These are phyloP conservation scores for Raddia distichophylla DNA, from an alignment of 176 grass and related monocot species.

Conservation along the genomic window DNA sequence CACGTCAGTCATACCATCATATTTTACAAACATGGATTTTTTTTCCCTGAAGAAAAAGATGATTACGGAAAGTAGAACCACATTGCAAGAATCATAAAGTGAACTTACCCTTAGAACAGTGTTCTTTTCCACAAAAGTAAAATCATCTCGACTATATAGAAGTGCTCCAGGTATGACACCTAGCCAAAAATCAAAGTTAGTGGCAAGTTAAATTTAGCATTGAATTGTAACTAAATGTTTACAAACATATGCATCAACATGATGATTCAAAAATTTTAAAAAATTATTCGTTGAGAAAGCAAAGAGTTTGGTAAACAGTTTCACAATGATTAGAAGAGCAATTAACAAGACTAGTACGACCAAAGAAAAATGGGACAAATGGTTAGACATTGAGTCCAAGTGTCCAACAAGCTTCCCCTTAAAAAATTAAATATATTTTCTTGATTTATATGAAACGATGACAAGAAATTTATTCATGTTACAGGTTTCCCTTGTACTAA, in stretches of 20 bases:
- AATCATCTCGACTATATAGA: conserved; percentile 88
- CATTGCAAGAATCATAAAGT: neutral
- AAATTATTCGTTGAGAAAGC: neutral
- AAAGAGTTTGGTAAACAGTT: neutral
- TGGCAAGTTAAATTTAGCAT: neutral
- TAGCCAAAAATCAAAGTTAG: conserved; percentile 30
- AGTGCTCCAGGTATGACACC: conserved; percentile 99
- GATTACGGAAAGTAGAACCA: neutral
- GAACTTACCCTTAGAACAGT: conserved; percentile 66
- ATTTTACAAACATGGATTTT: neutral
- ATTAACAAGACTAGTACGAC: neutral
- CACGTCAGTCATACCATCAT: neutral
- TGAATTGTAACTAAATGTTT: neutral
- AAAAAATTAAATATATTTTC: neutral
- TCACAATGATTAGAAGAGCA: neutral
- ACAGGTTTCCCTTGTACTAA: neutral
- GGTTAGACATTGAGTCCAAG: neutral
- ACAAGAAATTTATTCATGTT: neutral
- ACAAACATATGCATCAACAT: neutral
- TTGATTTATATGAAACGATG: neutral
- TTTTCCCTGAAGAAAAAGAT: neutral
- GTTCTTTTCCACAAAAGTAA: conserved; percentile 63
- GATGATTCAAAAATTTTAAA: neutral
- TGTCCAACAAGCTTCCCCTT: neutral
- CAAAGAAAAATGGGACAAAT: neutral